Conservation (phyloP, 192 early-diverging fungal species). For the Rhizoclosmatium sp. region DNA sequence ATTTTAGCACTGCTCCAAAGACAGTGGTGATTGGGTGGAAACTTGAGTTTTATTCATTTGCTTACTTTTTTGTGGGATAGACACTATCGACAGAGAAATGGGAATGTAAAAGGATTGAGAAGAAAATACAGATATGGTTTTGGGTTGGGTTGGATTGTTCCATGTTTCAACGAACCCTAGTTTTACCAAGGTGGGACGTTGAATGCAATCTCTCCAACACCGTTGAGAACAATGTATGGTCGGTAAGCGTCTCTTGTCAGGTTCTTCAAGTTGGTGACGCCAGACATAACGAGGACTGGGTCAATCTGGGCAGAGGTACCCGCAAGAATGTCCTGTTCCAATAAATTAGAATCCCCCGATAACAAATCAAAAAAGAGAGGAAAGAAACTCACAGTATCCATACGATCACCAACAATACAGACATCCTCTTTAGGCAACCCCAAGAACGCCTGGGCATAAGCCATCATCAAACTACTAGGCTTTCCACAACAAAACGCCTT, state of each 20-base stretch:
- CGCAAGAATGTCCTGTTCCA: slow-evolving; percentile 56
- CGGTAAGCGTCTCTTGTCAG: slow-evolving; percentile 59
- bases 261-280: slow-evolving; percentile 58
- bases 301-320: slow-evolving; percentile 60
- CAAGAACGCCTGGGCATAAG: slow-evolving; percentile 59
- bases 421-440: slow-evolving; percentile 61
- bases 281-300: slow-evolving; percentile 62
- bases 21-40: no score
- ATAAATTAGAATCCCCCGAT: neutral
- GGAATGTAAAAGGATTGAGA: no score
- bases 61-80: no score
- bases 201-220: slow-evolving; percentile 47
- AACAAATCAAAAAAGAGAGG: neutral
- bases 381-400: slow-evolving; percentile 58
- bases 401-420: slow-evolving; percentile 70
- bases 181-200: slow-evolving; percentile 4
- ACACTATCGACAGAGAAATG: no score
- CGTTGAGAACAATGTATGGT: slow-evolving; percentile 62
- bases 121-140: no score
- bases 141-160: no score
- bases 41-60: no score
- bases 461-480: slow-evolving; percentile 37
- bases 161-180: no score
- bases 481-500: slow-evolving; percentile 68
- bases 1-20: no score